phyloP scores from a whole-genome alignment of 2,329 filamentous ascomycete species.

The Trichoderma asperellum region DNA sequence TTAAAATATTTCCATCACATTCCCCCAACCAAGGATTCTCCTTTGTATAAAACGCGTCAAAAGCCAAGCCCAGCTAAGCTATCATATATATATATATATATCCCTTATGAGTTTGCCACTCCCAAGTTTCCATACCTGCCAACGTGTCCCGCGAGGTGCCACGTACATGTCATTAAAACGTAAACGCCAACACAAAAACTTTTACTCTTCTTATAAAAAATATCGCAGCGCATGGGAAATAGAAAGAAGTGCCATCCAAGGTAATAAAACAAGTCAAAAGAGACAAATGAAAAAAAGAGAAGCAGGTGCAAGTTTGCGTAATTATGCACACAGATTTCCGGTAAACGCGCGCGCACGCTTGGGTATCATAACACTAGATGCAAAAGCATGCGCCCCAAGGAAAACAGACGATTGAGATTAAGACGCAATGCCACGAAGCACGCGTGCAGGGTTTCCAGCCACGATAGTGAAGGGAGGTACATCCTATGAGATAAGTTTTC shows the following conservation, averaged over 20 bases:
- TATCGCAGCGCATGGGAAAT: background rate
- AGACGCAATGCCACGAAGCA: conserved; percentile 50
- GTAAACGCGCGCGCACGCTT: conserved; percentile 24
- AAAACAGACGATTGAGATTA: conserved; percentile 21
- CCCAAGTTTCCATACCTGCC: conserved; percentile 11
- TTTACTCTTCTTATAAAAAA: conserved; percentile 17
- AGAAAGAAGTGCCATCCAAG: background rate
- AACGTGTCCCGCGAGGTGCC: conserved; percentile 19
- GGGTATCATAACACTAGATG: conserved; percentile 42
- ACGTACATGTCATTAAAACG: conserved; percentile 21
- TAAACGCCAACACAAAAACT: conserved; percentile 19
- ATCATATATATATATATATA: background rate
- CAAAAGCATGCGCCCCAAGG: conserved; percentile 28
- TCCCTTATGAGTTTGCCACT: conserved; percentile 19
- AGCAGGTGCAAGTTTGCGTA: conserved; percentile 20
- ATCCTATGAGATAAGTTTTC: conserved; percentile 46
- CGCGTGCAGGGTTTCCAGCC: conserved; percentile 69
- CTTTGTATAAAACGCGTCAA: background rate
- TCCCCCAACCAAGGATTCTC: conserved; percentile 7
- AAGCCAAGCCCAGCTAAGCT: conserved; percentile 19
- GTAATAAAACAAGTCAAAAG: background rate
- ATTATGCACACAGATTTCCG: conserved; percentile 34
- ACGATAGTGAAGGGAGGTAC: conserved; percentile 71
- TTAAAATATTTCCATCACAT: background rate
- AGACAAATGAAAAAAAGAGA: background rate